These are phyloP conservation scores for Aspergillus mulundensis DNA, from an alignment of 495 filamentous ascomycete genomes.

Conservation along the genomic window DNA sequence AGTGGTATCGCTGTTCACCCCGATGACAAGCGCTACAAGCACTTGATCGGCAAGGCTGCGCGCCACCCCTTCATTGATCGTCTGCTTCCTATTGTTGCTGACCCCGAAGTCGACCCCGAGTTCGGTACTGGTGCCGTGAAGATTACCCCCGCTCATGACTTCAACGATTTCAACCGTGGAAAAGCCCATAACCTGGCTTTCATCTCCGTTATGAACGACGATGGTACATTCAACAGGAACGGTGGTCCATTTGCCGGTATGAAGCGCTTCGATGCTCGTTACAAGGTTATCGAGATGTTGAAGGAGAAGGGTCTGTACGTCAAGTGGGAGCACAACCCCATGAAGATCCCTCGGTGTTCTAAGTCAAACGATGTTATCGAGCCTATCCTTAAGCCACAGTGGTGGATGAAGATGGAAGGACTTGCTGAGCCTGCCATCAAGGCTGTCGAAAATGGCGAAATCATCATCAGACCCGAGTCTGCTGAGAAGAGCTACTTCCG, in stretches of 20 bases:
- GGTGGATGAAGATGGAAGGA: constrained; percentile 67
- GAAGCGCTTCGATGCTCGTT: constrained; percentile 75
- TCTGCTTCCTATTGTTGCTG: constrained; percentile 65
- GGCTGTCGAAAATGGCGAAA: constrained; percentile 62
- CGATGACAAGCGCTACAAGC: constrained; percentile 57
- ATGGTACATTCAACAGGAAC: constrained; percentile 61
- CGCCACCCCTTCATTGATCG: constrained; percentile 67
- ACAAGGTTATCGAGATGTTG: constrained; percentile 63
- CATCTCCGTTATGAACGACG: constrained; percentile 50
- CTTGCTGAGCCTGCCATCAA: constrained; percentile 58
- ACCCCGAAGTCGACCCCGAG: constrained; percentile 64
- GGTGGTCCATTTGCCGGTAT: constrained; percentile 60
- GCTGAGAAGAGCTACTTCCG: constrained; percentile 66
- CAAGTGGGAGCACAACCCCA: constrained; percentile 73
- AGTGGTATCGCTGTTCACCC: constrained; percentile 75
- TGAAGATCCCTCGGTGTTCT: constrained; percentile 71
- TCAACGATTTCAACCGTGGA: constrained; percentile 72
- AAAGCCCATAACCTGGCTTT: constrained; percentile 59
- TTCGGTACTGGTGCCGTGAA: constrained; percentile 81
- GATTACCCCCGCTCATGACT: constrained; percentile 75
- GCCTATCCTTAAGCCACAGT: constrained; percentile 74
- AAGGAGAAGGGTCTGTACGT: constrained; percentile 69
- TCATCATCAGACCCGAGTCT: constrained; percentile 67
- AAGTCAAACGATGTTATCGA: constrained; percentile 81
- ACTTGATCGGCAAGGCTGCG: constrained; percentile 68